A percentile compares a stretch with the other conserved stretches of the same genome.
Evolutionary conservation across 148 eudicot species (phyloP).

Genomic region (Spergularia marina): DNA sequence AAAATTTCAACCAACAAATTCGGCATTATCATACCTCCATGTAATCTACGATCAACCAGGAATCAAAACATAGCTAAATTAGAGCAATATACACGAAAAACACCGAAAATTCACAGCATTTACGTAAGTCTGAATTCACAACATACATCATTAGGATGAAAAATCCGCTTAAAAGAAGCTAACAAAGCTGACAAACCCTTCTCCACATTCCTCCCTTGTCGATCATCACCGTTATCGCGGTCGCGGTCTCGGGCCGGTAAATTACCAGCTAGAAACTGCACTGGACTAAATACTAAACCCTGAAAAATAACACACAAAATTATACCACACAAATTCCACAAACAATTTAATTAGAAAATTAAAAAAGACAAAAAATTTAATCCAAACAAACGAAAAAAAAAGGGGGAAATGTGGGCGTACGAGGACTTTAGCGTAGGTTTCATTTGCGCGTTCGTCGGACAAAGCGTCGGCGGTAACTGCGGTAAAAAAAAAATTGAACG

Average conservation of each 20-base stretch:
- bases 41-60: not conserved
- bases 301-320: slow-evolving; percentile 17
- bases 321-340: not conserved
- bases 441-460: slow-evolving; percentile 69
- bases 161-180: slow-evolving; percentile 49
- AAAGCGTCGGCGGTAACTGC: slow-evolving; percentile 77
- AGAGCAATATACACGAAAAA: not conserved
- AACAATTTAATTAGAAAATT: not conserved
- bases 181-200: slow-evolving; percentile 38
- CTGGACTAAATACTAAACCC: slow-evolving; percentile 76
- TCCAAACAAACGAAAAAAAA: not conserved
- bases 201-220: slow-evolving; percentile 25
- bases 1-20: not conserved
- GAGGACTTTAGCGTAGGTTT: slow-evolving; percentile 64
- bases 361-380: not conserved
- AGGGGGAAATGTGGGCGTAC: slow-evolving; percentile 24
- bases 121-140: not conserved
- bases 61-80: too few relatives aligned
- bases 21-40: not conserved
- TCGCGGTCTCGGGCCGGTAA: slow-evolving; percentile 17
- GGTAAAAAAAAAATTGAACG: not conserved
- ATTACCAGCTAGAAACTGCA: slow-evolving; percentile 52
- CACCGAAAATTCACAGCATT: not conserved
- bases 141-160: slow-evolving; percentile 68
- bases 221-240: slow-evolving; percentile 25